Conservation (phyloP, 2,329 filamentous ascomycete species). For the Monilinia fructicola region DNA sequence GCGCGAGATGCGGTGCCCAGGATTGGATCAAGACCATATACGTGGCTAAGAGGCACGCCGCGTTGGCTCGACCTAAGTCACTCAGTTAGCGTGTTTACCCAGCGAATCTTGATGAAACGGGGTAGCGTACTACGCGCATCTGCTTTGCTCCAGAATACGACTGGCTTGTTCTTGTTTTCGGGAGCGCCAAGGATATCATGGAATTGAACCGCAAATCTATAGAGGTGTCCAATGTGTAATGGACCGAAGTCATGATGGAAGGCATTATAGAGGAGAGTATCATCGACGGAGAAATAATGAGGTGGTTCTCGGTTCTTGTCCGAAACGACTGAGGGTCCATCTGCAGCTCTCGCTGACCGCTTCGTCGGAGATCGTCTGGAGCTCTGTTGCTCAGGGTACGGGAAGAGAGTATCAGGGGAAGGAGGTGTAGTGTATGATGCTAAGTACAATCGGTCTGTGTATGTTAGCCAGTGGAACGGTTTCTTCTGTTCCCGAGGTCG, state of each 20-base stretch:
- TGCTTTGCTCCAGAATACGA: conserved; percentile 94
- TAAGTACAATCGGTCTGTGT: conserved; percentile 85
- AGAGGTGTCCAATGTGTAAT: conserved; percentile 93
- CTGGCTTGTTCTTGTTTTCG: conserved; percentile 82
- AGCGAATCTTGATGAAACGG: conserved; percentile 23
- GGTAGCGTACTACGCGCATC: conserved; percentile 77
- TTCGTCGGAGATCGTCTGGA: conserved; percentile 69
- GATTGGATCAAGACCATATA: conserved; percentile 99
- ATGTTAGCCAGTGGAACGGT: conserved; percentile 43
- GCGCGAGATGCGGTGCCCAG: conserved; percentile 92
- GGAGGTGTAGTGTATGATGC: conserved; percentile 86
- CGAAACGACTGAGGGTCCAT: conserved; percentile 52
- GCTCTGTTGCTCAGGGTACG: conserved; percentile 62
- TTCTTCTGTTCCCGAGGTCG: conserved; percentile 13
- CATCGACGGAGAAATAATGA: conserved; percentile 94
- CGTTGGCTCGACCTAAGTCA: conserved; percentile 77
- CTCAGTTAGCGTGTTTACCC: conserved; percentile 34
- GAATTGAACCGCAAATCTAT: conserved; percentile 92
- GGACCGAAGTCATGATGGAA: conserved; percentile 99
- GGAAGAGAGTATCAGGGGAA: conserved; percentile 79
- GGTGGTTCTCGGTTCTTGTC: conserved; percentile 61
- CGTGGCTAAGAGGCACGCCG: conserved; percentile 89
- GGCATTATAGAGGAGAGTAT: conserved; percentile 90
- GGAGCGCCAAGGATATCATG: conserved; percentile 92
- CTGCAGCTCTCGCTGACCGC: conserved; percentile 65